Percentiles rank a stretch among this genome's conserved stretches.
These are phyloP conservation scores for Saccharum officinarum DNA, from an alignment of 176 grass and related monocot species.

Conservation along the genomic window DNA sequence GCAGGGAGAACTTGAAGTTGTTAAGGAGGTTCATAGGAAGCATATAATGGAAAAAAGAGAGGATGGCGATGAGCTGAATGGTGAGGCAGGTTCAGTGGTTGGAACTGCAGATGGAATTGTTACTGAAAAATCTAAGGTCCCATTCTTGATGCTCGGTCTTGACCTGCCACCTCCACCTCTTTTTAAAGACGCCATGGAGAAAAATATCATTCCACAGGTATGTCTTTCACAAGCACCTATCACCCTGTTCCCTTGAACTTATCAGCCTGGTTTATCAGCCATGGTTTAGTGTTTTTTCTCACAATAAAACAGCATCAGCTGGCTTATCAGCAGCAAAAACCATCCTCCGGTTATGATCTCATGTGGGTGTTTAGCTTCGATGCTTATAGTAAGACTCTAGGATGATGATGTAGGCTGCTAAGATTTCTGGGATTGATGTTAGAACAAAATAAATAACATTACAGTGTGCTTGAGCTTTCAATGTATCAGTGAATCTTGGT, in stretches of 20 bases:
- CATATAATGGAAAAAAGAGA: slow-evolving; percentile 61
- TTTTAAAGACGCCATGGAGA: slow-evolving; percentile 99
- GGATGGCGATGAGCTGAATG: slow-evolving; percentile 55
- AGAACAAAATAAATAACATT: slow-evolving; percentile 9
- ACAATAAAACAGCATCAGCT: too few species aligned
- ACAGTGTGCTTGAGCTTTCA: not conserved
- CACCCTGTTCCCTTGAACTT: too few species aligned
- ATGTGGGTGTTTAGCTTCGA: not conserved
- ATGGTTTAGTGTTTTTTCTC: too few species aligned
- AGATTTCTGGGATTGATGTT: not conserved
- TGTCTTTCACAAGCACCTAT: slow-evolving; percentile 17
- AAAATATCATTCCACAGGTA: slow-evolving; percentile 99
- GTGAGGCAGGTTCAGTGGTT: slow-evolving; percentile 39
- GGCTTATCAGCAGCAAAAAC: too few species aligned
- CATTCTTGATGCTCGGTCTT: slow-evolving; percentile 94
- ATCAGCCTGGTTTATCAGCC: too few species aligned
- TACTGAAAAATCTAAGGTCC: slow-evolving; percentile 76
- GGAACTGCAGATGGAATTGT: slow-evolving; percentile 45
- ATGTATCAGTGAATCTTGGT: not conserved
- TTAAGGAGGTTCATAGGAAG: slow-evolving; percentile 79
- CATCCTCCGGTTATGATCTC: not conserved
- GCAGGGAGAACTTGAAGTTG: slow-evolving; percentile 96
- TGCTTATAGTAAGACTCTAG: not conserved
- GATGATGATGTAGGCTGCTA: not conserved
- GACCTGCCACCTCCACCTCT: slow-evolving; percentile 96